Evolutionary conservation across 169 alveolate species (phyloP).

Genomic region (Blepharisma undulans): DNA sequence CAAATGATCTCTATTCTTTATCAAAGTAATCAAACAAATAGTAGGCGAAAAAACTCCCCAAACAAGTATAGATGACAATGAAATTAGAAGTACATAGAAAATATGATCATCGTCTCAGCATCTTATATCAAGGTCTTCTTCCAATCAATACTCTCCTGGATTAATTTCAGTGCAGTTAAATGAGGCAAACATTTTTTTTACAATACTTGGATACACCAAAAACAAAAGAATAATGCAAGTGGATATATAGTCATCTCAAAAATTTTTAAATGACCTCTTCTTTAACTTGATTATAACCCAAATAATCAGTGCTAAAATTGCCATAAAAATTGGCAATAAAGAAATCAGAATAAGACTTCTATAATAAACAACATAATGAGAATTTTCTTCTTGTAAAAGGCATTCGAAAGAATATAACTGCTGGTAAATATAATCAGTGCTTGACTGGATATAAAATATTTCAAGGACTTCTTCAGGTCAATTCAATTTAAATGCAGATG

Average conservation of each 20-base stretch:
- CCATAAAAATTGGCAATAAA: neutral
- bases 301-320: neutral
- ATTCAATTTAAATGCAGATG: slow-evolving; percentile 37
- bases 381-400: neutral
- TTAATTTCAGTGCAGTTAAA: slow-evolving; percentile 52
- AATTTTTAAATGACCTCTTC: neutral
- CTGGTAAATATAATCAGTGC: slow-evolving; percentile 35
- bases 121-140: slow-evolving; percentile 22
- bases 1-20: neutral
- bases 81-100: slow-evolving; percentile 8
- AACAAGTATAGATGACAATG: slow-evolving; percentile 49
- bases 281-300: neutral
- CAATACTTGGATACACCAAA: slow-evolving; percentile 55
- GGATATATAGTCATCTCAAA: slow-evolving; percentile 9
- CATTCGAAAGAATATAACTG: slow-evolving; percentile 49
- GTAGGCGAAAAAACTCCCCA: slow-evolving; percentile 62
- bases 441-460: slow-evolving; percentile 33
- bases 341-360: neutral
- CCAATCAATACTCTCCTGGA: neutral
- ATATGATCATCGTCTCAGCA: slow-evolving; percentile 40
- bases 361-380: neutral
- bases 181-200: slow-evolving; percentile 42
- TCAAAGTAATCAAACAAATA: slow-evolving; percentile 22
- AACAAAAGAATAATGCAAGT: slow-evolving; percentile 57
- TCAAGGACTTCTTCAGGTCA: slow-evolving; percentile 49